Evolutionary conservation across 495 filamentous ascomycete genomes (phyloP).

Genomic region (Penicillium steckii): DNA sequence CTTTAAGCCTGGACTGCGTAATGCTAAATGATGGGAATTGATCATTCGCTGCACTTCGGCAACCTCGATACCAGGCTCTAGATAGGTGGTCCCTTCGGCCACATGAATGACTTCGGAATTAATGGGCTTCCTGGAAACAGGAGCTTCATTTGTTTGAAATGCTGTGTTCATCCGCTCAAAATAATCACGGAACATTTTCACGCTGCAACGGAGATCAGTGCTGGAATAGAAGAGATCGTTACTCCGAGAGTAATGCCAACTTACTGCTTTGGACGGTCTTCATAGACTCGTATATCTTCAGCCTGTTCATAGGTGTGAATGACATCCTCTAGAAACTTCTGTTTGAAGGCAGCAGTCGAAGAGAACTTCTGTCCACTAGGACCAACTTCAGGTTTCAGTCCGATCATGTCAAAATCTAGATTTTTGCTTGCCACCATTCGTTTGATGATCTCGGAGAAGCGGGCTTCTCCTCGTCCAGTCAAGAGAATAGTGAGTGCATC

Average conservation of each 20-base stretch:
- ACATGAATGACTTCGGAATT: conserved; percentile 84
- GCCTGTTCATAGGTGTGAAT: conserved; percentile 81
- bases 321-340: conserved; percentile 72
- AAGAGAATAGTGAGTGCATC: conserved; percentile 85
- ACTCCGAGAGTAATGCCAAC: conserved; percentile 15
- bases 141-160: conserved; percentile 30
- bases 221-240: background rate
- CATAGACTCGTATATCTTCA: conserved; percentile 74
- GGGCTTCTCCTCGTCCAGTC: conserved; percentile 78
- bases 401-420: conserved; percentile 85
- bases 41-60: conserved; percentile 86
- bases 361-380: conserved; percentile 72
- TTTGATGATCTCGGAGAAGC: conserved; percentile 77
- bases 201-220: conserved; percentile 39
- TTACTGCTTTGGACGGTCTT: conserved; percentile 65
- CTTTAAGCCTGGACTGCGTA: conserved; percentile 36
- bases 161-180: conserved; percentile 68
- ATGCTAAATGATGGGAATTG: conserved; percentile 74
- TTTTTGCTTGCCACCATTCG: conserved; percentile 76
- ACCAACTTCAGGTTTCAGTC: conserved; percentile 80
- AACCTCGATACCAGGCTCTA: conserved; percentile 83
- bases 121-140: conserved; percentile 57
- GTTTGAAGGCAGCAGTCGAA: conserved; percentile 86
- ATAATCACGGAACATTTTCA: conserved; percentile 79
- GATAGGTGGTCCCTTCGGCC: conserved; percentile 65